Evolutionary conservation across 208 protist species (phyloP), one percentile per base, ranked within the genome.

Genomic region (Crithidia thermophila): DNA sequence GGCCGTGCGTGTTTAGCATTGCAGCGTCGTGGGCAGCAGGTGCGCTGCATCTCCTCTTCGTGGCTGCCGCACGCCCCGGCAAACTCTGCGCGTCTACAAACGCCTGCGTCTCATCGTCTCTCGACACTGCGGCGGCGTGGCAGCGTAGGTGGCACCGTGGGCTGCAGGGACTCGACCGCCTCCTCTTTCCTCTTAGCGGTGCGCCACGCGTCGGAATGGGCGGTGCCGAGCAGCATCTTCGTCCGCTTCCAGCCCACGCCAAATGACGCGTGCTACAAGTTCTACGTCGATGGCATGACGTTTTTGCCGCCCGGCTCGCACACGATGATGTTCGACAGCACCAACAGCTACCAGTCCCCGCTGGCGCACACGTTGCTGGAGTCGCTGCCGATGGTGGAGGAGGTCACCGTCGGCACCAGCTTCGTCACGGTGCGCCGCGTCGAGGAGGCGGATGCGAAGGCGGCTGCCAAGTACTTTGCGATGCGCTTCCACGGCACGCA

Each of bases 371-470:
- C 77, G 1, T 52, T 96, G 46, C 72, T 96, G 23, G 53, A 75
- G 18, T 72, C 77, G 18, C 67, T 96, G 42, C 91, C 91, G 10
- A 94, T 94, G 88, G 85, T 96, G 45, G 85, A 96, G 80, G 91
- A 94, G 71, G 91, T 96, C 16, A 94, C 91, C 0, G 75, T 96
- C 28, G 88, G 88, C 7, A 20, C 25, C 9, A 53, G 63, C 37
- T 96, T 96, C 63, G 77, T 96, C 45, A 96, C 91, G 21, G 88
- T 96, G 52, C 74, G 80, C 25, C 84, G 87, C 16, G 88, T 94
- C 4, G 84, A 88, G 45, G 61, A 75, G 52, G 66, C 72, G 13
- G 74, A 90, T 49, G 76, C 83, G 28, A 81, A 52, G 40, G 85
- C 79, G 7, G 91, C 85, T 18, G 91, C 82, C 21, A 72, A 72